phyloP scores from a whole-genome alignment of 495 filamentous ascomycete genomes.

The Penicillium argentinense region DNA sequence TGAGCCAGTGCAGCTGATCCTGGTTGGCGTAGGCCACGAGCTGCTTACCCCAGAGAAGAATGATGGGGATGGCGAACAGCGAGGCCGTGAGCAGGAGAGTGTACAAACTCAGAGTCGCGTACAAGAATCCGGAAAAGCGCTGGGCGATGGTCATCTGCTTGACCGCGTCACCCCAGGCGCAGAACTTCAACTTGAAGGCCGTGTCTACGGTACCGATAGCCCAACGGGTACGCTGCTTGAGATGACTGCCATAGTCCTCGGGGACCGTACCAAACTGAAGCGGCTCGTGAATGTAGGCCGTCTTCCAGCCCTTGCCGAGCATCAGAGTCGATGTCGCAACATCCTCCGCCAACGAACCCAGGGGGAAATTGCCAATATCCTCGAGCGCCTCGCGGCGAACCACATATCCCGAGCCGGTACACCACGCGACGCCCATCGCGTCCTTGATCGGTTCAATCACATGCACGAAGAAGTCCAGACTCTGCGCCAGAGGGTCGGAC shows the following conservation, averaged over 20 bases:
- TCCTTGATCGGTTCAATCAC: constrained; percentile 55
- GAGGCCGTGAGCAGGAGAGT: constrained; percentile 42
- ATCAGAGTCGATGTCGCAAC: constrained; percentile 47
- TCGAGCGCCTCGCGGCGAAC: constrained; percentile 49
- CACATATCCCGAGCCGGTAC: constrained; percentile 54
- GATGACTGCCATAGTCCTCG: constrained; percentile 44
- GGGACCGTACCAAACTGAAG: constrained; percentile 55
- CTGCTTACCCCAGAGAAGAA: constrained; percentile 43
- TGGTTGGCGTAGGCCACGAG: constrained; percentile 44
- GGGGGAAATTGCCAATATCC: constrained; percentile 51
- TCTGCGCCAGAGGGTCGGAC: constrained; percentile 50
- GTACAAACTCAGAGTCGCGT: constrained; percentile 42
- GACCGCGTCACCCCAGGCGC: constrained; percentile 38
- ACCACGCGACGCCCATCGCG: constrained; percentile 48
- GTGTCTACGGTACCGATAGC: constrained; percentile 46
- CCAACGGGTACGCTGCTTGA: constrained; percentile 56
- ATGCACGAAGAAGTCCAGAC: constrained; percentile 46
- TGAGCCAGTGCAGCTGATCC: constrained; percentile 47
- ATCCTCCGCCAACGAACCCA: constrained; percentile 52
- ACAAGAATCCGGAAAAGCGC: constrained; percentile 46
- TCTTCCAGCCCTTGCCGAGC: constrained; percentile 51
- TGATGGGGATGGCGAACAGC: constrained; percentile 46
- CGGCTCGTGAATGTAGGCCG: constrained; percentile 49
- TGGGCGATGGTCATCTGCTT: constrained; percentile 33
- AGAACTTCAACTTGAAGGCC: constrained; percentile 46